These are phyloP conservation scores for Seminavis robusta DNA, from an alignment of 108 stramenopile species.

Conservation along the genomic window DNA sequence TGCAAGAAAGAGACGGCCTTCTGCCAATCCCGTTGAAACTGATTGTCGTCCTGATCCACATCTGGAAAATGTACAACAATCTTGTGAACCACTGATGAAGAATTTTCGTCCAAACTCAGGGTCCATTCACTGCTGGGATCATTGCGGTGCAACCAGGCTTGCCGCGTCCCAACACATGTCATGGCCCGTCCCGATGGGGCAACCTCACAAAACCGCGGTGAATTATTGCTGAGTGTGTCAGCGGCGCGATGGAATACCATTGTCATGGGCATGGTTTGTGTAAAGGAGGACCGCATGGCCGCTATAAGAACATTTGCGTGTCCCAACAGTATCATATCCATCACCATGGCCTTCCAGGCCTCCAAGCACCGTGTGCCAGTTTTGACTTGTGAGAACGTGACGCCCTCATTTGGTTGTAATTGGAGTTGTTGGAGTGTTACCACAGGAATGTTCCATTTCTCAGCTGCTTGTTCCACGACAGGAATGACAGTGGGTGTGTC, in stretches of 20 bases:
- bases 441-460: slow-evolving; percentile 1
- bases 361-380: background rate
- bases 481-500: slow-evolving; percentile 36
- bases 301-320: slow-evolving; percentile 48
- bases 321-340: slow-evolving; percentile 46
- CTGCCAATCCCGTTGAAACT: no score
- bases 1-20: no score
- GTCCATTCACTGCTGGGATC: no score
- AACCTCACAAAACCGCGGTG: slow-evolving; percentile 10
- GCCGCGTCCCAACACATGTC: background rate
- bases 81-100: slow-evolving; percentile 12
- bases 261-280: slow-evolving; percentile 46
- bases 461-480: slow-evolving; percentile 6
- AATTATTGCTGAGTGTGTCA: background rate
- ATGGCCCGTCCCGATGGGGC: slow-evolving; percentile 1
- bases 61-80: slow-evolving; percentile 15
- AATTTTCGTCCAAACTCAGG: background rate
- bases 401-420: slow-evolving; percentile 14
- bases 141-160: slow-evolving; percentile 4
- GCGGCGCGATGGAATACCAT: slow-evolving; percentile 6
- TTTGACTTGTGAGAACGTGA: slow-evolving; percentile 12
- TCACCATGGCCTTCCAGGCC: slow-evolving; percentile 13
- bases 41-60: no score
- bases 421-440: slow-evolving; percentile 19
- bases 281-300: slow-evolving; percentile 39